Evolutionary conservation across 345 rosid genomes (phyloP), one percentile per base, ranked within the genome.

Genomic region (Hevea brasiliensis): DNA sequence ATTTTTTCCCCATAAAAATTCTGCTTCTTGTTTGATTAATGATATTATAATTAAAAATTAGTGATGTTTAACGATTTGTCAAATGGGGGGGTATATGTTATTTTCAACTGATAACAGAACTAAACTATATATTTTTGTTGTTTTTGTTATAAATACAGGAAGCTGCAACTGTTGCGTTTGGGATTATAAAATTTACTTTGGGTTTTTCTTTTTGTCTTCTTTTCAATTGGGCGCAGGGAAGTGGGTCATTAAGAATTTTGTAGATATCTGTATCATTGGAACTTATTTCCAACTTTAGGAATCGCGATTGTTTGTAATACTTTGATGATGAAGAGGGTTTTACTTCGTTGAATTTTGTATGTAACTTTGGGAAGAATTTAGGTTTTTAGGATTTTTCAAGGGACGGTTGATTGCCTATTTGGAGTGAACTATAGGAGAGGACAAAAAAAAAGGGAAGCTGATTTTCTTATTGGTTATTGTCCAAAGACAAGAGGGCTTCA

Each of bases 71-170:
- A 40, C 48, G 59, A 55, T 53, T 78, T 65, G 64, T 72, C 70
- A 68, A 64, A 57, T 58, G n/a, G 50, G 27, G 60, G 7, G 44
- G 45, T 11, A 9, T 65, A 35, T 65, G 26, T 48, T 44, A 60
- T 67, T 75, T 75, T 65, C 13, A 37, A 51, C 55, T 59, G 37
- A 57, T 71, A 54, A 62, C 67, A 55, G 61, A 47, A 70, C 59
- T 57, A 40, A 42, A 12, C 7, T 65, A 7, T 58, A 41, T 40
- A 7, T 32, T n/a, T 23, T 26, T 45, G 47, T 47, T 75, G 48
- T 20, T 65, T 72, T 40, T 23, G n/a, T 29, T 70, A 59, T 71
- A 73, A 13, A 37, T 68, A 65, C 73, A 73, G 74, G 66, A 40
- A n/a, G 21, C 61, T 17, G 21, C 12, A 48, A 50, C 58, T 72